A percentile compares a stretch with the other conserved stretches of the same genome.
phyloP scores from a whole-genome alignment of 2,329 filamentous ascomycete genomes.

The Sarocladium brachiariae region DNA sequence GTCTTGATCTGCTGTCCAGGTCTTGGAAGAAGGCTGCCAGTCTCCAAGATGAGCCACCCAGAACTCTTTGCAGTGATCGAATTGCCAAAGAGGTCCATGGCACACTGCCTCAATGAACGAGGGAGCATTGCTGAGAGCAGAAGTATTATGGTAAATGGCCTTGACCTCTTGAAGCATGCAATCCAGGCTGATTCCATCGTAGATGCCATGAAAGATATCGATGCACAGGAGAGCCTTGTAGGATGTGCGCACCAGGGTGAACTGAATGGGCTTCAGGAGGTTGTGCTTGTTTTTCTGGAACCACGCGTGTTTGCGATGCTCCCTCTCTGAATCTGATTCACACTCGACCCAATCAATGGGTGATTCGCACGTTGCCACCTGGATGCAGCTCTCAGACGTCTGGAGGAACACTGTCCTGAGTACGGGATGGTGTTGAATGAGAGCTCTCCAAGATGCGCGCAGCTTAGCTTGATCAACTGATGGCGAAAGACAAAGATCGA shows the following conservation, averaged over 20 bases:
- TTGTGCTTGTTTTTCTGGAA: conserved; percentile 41
- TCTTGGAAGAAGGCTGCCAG: conserved; percentile 17
- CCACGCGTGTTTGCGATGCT: conserved; percentile 40
- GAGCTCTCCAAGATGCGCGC: conserved; percentile 47
- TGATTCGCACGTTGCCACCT: conserved; percentile 68
- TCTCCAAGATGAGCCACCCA: conserved; percentile 55
- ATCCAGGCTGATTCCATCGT: conserved; percentile 74
- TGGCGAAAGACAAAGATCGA: conserved; percentile 50
- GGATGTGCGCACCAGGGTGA: conserved; percentile 31
- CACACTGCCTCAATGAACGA: conserved; percentile 61
- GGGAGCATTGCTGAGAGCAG: conserved; percentile 29
- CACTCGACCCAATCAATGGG: conserved; percentile 63
- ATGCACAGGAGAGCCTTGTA: conserved; percentile 42
- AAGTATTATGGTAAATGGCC: conserved; percentile 14
- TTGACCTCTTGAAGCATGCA: conserved; percentile 56
- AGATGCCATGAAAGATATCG: conserved; percentile 77
- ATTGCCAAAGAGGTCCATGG: conserved; percentile 57
- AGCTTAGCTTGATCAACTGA: conserved; percentile 42
- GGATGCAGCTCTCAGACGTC: conserved; percentile 69
- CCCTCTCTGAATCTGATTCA: neutral
- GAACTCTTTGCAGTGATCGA: conserved; percentile 44
- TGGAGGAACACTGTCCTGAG: conserved; percentile 66
- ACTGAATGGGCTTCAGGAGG: conserved; percentile 44
- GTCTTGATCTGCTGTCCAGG: conserved; percentile 8
- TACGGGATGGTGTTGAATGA: conserved; percentile 51